These are phyloP conservation scores for Wickerhamiella dianesei DNA, from an alignment of 805 yeast species.

Conservation along the genomic window DNA sequence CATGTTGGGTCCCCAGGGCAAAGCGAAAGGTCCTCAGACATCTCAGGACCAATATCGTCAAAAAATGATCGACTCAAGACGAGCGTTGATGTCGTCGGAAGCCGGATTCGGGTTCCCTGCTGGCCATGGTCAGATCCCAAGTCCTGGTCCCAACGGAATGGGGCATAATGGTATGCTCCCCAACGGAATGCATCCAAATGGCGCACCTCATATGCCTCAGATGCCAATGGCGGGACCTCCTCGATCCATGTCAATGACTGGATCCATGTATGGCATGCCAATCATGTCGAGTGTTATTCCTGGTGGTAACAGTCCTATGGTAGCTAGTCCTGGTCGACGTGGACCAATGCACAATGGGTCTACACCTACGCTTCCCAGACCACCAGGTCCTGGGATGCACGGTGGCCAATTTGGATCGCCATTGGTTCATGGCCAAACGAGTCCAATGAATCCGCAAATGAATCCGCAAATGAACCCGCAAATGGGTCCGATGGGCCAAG, in stretches of 20 bases:
- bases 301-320: neutral
- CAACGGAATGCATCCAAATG: neutral
- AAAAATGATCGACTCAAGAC: slow-evolving; percentile 19
- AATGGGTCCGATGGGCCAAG: neutral
- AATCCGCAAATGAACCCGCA: neutral
- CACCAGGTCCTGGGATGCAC: neutral
- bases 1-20: slow-evolving; percentile 16
- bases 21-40: slow-evolving; percentile 1
- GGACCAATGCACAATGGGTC: neutral
- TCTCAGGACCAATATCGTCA: slow-evolving; percentile 19
- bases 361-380: neutral
- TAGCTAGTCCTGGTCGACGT: neutral
- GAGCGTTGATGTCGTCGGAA: slow-evolving; percentile 15
- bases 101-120: slow-evolving; percentile 17
- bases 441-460: neutral
- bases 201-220: neutral
- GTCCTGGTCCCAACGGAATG: slow-evolving; percentile 5
- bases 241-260: slow-evolving; percentile 14
- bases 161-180: neutral
- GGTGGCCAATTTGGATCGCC: neutral
- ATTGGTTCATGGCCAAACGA: neutral
- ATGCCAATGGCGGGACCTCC: slow-evolving; percentile 4
- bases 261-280: neutral
- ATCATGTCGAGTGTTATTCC: neutral
- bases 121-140: neutral